Conservation (phyloP, 2,329 filamentous ascomycete genomes). For the Sodiomyces alkalinus region DNA sequence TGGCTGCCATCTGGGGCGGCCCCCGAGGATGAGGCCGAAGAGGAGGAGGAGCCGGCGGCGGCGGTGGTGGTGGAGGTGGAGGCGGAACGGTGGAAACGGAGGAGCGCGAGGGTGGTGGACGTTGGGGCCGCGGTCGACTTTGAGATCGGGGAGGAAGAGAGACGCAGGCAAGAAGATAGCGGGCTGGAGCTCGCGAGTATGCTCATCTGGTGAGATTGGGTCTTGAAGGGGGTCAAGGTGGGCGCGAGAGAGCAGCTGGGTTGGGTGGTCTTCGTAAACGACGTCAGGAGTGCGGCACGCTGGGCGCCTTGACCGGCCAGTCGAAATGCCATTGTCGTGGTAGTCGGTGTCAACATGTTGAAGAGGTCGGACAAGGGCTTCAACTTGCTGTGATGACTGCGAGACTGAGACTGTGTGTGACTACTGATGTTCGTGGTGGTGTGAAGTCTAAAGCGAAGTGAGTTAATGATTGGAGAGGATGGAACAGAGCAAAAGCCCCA, state of each 20-base stretch:
- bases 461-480: too few species aligned
- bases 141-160: too few species aligned
- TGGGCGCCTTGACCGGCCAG: constrained; percentile 12
- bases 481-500: too few species aligned
- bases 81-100: constrained; percentile 8
- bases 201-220: constrained; percentile 5
- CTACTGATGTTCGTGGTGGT: too few species aligned
- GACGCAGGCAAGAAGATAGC: constrained; percentile 3
- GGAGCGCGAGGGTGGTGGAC: too few species aligned
- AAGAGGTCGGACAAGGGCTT: neutral
- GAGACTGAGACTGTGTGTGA: too few species aligned
- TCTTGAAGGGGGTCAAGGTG: neutral
- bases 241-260: constrained; percentile 15
- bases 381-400: neutral
- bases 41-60: constrained; percentile 12
- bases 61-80: constrained; percentile 10
- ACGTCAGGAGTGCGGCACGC: constrained; percentile 3
- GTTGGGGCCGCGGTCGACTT: too few species aligned
- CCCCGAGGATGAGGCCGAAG: too few species aligned
- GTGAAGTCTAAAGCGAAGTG: too few species aligned
- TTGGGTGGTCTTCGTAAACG: constrained; percentile 3
- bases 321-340: constrained; percentile 16
- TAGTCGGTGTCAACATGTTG: constrained; percentile 15
- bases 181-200: constrained; percentile 5
- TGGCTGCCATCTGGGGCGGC: constrained; percentile 6